Percentiles rank a stretch among this genome's conserved stretches.
phyloP scores from a whole-genome alignment of 352 stramenopile genomes.

The Phytophthora melonis region DNA sequence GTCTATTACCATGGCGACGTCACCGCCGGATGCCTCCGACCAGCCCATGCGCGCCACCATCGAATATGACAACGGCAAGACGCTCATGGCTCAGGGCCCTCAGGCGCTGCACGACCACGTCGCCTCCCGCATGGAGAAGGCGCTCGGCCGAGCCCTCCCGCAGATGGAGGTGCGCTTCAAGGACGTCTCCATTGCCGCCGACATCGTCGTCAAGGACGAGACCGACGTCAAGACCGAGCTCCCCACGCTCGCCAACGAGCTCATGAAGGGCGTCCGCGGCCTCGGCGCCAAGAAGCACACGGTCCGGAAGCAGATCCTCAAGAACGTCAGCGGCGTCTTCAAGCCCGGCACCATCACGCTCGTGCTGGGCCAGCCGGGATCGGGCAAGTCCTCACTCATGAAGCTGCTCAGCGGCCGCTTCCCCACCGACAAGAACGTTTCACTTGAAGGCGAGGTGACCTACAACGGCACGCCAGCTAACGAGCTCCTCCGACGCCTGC shows the following conservation, averaged over 20 bases:
- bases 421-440: slow-evolving; percentile 26
- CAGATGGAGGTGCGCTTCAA: slow-evolving; percentile 46
- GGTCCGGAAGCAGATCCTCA: slow-evolving; percentile 31
- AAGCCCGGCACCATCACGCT: slow-evolving; percentile 19
- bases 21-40: background rate
- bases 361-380: slow-evolving; percentile 17
- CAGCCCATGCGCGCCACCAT: slow-evolving; percentile 1
- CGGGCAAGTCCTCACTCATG: slow-evolving; percentile 22
- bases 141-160: slow-evolving; percentile 28
- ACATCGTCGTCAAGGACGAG: slow-evolving; percentile 19
- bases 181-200: slow-evolving; percentile 16
- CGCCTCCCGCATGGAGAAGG: slow-evolving; percentile 29
- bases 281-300: slow-evolving; percentile 19
- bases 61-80: slow-evolving; percentile 15
- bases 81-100: slow-evolving; percentile 18
- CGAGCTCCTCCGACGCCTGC: background rate
- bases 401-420: slow-evolving; percentile 31
- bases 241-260: slow-evolving; percentile 38
- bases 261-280: background rate
- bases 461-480: slow-evolving; percentile 25
- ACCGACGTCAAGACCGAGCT: slow-evolving; percentile 29
- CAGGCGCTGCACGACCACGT: slow-evolving; percentile 23
- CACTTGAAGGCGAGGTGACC: slow-evolving; percentile 28
- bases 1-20: no score
- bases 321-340: slow-evolving; percentile 22